Percentiles rank a stretch among this genome's conserved stretches.
phyloP scores from a whole-genome alignment of 768 basidiomycete species.

The Tylopilus sp. region DNA sequence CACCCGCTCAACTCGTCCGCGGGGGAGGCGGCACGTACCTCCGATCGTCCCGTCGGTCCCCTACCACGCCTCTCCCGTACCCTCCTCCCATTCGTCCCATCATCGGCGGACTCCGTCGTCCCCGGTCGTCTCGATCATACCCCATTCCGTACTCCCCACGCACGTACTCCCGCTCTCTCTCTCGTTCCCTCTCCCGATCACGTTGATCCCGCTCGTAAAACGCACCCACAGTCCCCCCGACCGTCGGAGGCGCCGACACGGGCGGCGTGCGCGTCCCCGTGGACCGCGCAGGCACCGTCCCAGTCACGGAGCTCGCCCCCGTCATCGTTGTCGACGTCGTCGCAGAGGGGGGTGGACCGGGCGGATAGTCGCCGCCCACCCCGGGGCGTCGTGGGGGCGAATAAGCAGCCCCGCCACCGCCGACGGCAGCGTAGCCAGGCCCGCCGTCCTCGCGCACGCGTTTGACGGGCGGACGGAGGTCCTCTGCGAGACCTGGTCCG shows the following conservation, averaged over 20 bases:
- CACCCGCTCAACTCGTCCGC: constrained; percentile 12
- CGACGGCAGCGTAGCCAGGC: constrained; percentile 13
- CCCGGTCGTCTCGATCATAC: constrained; percentile 35
- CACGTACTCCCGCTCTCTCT: constrained; percentile 34
- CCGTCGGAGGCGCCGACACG: constrained; percentile 24
- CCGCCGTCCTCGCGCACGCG: constrained; percentile 43
- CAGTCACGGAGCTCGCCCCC: neutral
- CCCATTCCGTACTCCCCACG: constrained; percentile 30
- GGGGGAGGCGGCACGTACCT: constrained; percentile 34
- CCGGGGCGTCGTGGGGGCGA: constrained; percentile 30
- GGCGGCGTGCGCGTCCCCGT: constrained; percentile 21
- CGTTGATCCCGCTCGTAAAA: constrained; percentile 32
- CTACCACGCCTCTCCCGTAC: constrained; percentile 16
- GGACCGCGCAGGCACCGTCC: constrained; percentile 5
- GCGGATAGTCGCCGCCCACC: constrained; percentile 5
- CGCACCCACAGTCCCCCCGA: constrained; percentile 18
- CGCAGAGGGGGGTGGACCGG: constrained; percentile 19
- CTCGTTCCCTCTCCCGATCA: constrained; percentile 1
- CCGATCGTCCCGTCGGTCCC: constrained; percentile 34
- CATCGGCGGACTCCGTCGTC: constrained; percentile 29
- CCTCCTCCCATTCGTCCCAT: constrained; percentile 10
- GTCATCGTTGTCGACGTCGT: constrained; percentile 6
- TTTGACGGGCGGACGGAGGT: constrained; percentile 44
- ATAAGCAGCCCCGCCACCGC: constrained; percentile 19
- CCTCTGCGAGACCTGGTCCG: constrained; percentile 31